Evolutionary conservation across 257 asterid genomes (phyloP).

Genomic region (Euphrasia confusa): DNA sequence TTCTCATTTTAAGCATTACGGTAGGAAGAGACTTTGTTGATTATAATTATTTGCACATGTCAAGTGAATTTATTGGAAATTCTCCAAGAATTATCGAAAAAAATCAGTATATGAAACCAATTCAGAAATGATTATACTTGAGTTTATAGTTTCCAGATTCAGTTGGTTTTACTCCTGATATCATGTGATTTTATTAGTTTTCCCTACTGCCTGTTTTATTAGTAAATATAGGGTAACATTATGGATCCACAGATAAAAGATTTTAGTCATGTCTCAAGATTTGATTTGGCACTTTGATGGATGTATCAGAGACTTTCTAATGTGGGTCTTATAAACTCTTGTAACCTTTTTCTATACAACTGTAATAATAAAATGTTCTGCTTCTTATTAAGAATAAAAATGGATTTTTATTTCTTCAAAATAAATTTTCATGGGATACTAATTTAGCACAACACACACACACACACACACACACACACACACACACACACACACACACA

Average conservation of each 20-base stretch:
- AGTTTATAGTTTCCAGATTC: background rate
- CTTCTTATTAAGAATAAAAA: background rate
- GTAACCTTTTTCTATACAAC: background rate
- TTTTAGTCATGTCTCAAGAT: background rate
- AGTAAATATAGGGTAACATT: background rate
- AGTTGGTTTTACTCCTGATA: background rate
- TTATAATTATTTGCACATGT: background rate
- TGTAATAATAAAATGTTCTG: background rate
- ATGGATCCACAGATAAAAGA: background rate
- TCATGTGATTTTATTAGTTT: background rate
- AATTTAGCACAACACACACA: background rate
- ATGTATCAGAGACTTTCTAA: background rate
- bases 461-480: too few species aligned
- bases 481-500: too few species aligned
- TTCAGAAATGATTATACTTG: background rate
- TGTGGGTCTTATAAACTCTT: background rate
- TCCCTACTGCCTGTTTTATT: background rate
- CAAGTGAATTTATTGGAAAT: background rate
- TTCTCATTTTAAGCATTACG: background rate
- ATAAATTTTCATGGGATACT: background rate
- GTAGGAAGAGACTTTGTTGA: constrained; percentile 3
- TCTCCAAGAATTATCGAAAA: background rate
- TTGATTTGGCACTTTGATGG: background rate
- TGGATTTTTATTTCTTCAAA: background rate
- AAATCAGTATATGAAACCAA: background rate